phyloP scores from a whole-genome alignment of 306 rosid genomes.

The Glycine latifolia region DNA sequence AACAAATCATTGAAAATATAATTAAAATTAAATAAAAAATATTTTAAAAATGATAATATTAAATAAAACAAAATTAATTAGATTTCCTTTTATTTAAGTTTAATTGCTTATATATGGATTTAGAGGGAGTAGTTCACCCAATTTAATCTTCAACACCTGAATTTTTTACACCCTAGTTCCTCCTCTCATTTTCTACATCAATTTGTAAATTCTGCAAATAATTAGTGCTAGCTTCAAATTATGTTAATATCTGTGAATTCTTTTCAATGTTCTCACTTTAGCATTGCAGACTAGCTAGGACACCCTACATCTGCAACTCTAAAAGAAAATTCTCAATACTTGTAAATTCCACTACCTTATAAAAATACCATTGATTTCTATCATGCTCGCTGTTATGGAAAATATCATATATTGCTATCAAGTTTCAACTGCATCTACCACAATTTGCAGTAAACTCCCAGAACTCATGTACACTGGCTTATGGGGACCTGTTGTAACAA shows the following conservation, averaged over 20 bases:
- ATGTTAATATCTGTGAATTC: neutral
- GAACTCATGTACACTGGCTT: neutral
- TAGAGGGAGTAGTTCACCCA: neutral
- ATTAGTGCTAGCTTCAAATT: neutral
- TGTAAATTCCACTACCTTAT: neutral
- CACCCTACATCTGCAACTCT: neutral
- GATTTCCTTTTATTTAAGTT: too few relatives aligned
- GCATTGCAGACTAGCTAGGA: neutral
- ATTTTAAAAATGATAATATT: too few relatives aligned
- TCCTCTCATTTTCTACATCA: neutral
- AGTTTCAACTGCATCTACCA: neutral
- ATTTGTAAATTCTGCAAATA: too few relatives aligned
- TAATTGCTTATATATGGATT: too few relatives aligned
- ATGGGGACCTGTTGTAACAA: neutral
- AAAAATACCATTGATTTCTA: neutral
- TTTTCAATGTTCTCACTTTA: neutral
- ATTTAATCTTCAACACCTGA: neutral
- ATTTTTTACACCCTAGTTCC: neutral
- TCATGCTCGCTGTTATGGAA: too few relatives aligned
- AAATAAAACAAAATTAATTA: too few relatives aligned
- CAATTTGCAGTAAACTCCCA: neutral
- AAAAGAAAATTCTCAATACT: neutral
- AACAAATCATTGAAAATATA: too few relatives aligned
- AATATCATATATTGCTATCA: too few relatives aligned
- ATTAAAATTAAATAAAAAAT: too few relatives aligned